Percentiles rank a stretch among this genome's conserved stretches.
Evolutionary conservation across 164 flowering plant genomes (phyloP).

Genomic region (Nymphaea thermarum): DNA sequence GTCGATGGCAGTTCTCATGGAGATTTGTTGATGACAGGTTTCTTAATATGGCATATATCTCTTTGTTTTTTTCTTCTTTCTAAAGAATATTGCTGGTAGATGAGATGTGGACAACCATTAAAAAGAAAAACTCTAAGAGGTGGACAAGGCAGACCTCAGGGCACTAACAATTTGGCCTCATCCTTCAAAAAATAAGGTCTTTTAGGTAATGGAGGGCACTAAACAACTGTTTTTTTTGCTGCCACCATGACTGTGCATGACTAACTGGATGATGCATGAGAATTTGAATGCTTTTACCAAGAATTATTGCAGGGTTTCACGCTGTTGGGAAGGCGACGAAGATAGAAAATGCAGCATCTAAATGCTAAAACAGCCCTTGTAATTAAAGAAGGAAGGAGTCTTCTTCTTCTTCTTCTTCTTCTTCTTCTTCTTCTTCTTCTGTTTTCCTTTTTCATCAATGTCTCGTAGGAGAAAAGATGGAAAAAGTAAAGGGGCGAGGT

Average conservation of each 20-base stretch:
- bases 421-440: too few species aligned
- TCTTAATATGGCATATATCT: neutral
- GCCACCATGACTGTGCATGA: neutral
- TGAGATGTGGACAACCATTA: neutral
- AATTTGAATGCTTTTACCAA: too few species aligned
- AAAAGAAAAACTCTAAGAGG: neutral
- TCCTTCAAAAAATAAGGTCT: neutral
- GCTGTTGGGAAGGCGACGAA: too few species aligned
- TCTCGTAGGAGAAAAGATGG: neutral
- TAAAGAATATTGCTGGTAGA: neutral
- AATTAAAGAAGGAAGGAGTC: too few species aligned
- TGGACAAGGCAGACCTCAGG: neutral
- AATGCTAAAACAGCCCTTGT: too few species aligned
- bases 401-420: too few species aligned
- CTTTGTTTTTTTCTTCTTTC: too few species aligned
- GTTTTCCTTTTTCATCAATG: too few species aligned
- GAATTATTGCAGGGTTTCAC: too few species aligned
- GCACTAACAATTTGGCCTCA: neutral
- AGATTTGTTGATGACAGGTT: neutral
- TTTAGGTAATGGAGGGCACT: neutral
- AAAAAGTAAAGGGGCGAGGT: neutral
- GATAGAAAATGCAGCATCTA: too few species aligned
- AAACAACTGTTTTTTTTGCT: neutral
- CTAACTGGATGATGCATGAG: neutral
- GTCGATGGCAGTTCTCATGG: too few species aligned